These are phyloP conservation scores for Metschnikowia borealis DNA, from an alignment of 805 yeast species.

Conservation along the genomic window DNA sequence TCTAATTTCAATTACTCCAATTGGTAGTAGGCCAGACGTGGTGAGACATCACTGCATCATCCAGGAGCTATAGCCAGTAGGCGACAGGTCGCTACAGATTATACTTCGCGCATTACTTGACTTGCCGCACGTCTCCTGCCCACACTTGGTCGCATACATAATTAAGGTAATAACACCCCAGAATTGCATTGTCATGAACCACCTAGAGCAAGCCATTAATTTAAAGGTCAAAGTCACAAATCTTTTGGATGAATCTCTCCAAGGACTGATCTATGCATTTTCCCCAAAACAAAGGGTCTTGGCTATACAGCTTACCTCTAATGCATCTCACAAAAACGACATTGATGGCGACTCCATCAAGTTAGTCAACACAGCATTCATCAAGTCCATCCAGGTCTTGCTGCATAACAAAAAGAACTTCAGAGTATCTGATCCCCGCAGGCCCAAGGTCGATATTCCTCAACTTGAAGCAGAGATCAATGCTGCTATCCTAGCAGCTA, in stretches of 20 bases:
- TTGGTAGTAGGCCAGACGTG: neutral
- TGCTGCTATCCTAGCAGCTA: constrained; percentile 1
- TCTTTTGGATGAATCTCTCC: constrained; percentile 49
- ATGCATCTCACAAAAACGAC: neutral
- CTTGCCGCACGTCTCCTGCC: constrained; percentile 1
- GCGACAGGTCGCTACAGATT: neutral
- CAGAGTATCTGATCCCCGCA: constrained; percentile 19
- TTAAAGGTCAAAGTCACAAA: constrained; percentile 57
- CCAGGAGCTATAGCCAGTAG: neutral
- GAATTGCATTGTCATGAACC: constrained; percentile 10
- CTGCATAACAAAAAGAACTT: constrained; percentile 29
- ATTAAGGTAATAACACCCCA: neutral
- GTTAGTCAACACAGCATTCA: constrained; percentile 6
- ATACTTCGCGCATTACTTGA: neutral
- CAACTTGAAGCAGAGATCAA: constrained; percentile 10
- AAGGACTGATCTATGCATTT: constrained; percentile 64
- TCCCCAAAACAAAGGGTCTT: constrained; percentile 47
- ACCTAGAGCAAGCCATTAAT: constrained; percentile 16
- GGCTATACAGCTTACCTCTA: constrained; percentile 20
- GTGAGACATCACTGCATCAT: no score
- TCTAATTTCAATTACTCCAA: no score
- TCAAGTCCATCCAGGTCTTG: constrained; percentile 44
- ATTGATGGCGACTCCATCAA: constrained; percentile 11
- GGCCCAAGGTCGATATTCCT: constrained; percentile 8
- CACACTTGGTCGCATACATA: neutral